Evolutionary conservation across 2,329 filamentous ascomycete species (phyloP).

Genomic region (Apiospora pterosperma): DNA sequence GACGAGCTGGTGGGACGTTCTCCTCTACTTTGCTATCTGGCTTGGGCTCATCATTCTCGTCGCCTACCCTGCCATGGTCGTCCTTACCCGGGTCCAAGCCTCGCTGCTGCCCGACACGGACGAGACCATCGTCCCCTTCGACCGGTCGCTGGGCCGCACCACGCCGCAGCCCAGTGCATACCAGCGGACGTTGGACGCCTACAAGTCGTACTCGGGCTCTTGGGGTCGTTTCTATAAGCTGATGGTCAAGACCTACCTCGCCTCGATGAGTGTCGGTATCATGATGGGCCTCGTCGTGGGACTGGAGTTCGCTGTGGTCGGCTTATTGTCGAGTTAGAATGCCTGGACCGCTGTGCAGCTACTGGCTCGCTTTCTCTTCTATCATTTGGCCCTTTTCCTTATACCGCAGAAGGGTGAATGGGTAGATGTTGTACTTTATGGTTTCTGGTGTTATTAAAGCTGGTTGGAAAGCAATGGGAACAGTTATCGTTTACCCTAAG

Average conservation of each 20-base stretch:
- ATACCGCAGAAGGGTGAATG: neutral
- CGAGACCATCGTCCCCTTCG: slow-evolving; percentile 84
- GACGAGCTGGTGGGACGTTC: neutral
- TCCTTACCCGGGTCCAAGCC: slow-evolving; percentile 80
- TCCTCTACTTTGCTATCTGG: slow-evolving; percentile 41
- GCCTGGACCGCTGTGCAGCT: neutral
- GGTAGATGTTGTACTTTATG: neutral
- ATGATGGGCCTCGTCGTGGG: neutral
- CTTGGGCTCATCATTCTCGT: slow-evolving; percentile 57
- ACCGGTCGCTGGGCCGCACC: slow-evolving; percentile 54
- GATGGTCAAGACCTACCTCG: neutral
- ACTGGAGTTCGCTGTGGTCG: neutral
- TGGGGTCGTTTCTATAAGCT: neutral
- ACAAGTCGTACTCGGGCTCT: neutral
- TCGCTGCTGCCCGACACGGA: slow-evolving; percentile 79
- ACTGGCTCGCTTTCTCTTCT: neutral
- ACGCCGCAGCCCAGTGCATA: neutral
- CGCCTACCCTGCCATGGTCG: slow-evolving; percentile 73
- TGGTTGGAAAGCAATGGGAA: neutral
- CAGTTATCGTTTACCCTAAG: neutral
- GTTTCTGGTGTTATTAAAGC: neutral
- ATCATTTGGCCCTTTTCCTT: neutral
- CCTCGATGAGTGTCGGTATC: neutral
- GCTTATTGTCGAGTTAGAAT: neutral
- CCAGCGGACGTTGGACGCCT: neutral